Conservation (phyloP, 768 basidiomycete species). For the Boletus vinaceobasis region DNA sequence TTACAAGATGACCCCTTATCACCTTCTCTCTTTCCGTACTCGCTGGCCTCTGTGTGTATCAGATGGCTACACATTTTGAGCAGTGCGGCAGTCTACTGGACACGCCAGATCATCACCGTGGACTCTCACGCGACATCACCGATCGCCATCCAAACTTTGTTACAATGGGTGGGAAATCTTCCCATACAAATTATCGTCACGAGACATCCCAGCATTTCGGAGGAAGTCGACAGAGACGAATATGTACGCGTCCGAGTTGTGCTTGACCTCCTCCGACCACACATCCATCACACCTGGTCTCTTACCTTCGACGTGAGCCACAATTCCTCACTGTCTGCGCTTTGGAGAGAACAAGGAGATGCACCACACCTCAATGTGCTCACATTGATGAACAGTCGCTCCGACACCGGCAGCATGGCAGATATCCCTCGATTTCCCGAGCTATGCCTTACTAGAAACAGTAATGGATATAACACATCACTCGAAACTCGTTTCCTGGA, state of each 20-base stretch:
- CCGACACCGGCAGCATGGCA: background rate
- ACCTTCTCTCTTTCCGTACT: constrained; percentile 7
- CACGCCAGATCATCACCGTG: constrained; percentile 16
- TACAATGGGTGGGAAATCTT: background rate
- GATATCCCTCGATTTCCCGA: background rate
- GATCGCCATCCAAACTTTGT: background rate
- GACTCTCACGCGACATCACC: constrained; percentile 4
- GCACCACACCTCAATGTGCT: background rate
- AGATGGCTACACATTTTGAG: constrained; percentile 15
- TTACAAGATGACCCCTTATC: constrained; percentile 9
- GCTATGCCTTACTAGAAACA: background rate
- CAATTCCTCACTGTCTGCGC: background rate
- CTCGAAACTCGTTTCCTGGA: background rate
- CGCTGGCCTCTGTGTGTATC: constrained; percentile 13
- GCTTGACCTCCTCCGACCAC: constrained; percentile 3
- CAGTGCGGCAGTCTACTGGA: constrained; percentile 13
- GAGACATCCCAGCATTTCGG: background rate
- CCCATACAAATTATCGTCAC: constrained; percentile 5
- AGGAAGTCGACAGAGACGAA: background rate
- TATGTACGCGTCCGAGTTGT: background rate
- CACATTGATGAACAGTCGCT: background rate
- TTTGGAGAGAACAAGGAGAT: constrained; percentile 8
- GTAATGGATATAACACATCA: background rate
- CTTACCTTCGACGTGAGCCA: constrained; percentile 7
- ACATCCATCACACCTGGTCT: constrained; percentile 2